A percentile compares a stretch with the other conserved stretches of the same genome.
phyloP scores from a whole-genome alignment of 108 stramenopile genomes.

The Cylindrotheca closterium region DNA sequence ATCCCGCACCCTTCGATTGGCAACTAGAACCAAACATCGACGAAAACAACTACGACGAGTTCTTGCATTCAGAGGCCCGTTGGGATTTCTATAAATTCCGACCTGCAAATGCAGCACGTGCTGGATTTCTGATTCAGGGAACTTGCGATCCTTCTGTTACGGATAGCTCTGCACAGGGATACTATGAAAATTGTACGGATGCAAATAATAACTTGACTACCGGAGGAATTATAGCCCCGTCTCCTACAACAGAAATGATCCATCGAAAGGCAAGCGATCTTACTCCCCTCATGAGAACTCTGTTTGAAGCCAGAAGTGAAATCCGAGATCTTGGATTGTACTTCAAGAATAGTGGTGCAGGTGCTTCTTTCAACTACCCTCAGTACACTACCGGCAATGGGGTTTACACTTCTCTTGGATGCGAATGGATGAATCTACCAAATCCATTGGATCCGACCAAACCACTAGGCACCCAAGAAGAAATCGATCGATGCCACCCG shows the following conservation, averaged over 20 bases:
- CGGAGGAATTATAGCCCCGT: slow-evolving; percentile 47
- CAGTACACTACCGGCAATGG: slow-evolving; percentile 12
- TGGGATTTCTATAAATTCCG: slow-evolving; percentile 17
- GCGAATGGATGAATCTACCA: slow-evolving; percentile 49
- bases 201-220: slow-evolving; percentile 52
- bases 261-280: slow-evolving; percentile 33
- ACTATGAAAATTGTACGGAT: slow-evolving; percentile 54
- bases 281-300: slow-evolving; percentile 39
- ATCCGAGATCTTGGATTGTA: slow-evolving; percentile 35
- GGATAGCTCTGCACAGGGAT: slow-evolving; percentile 16
- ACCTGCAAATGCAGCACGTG: slow-evolving; percentile 30
- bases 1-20: slow-evolving; percentile 47
- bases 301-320: slow-evolving; percentile 36
- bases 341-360: slow-evolving; percentile 50
- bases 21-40: slow-evolving; percentile 38
- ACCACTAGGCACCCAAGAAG: slow-evolving; percentile 44
- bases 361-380: slow-evolving; percentile 39
- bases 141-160: slow-evolving; percentile 41
- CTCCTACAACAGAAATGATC: slow-evolving; percentile 21
- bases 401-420: slow-evolving; percentile 41
- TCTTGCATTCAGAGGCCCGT: slow-evolving; percentile 21
- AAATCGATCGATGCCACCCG: slow-evolving; percentile 39
- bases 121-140: slow-evolving; percentile 43
- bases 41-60: slow-evolving; percentile 37
- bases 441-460: slow-evolving; percentile 32